Conservation (phyloP, 192 early-diverging fungal genomes). For the Rhizoclosmatium globosum region DNA sequence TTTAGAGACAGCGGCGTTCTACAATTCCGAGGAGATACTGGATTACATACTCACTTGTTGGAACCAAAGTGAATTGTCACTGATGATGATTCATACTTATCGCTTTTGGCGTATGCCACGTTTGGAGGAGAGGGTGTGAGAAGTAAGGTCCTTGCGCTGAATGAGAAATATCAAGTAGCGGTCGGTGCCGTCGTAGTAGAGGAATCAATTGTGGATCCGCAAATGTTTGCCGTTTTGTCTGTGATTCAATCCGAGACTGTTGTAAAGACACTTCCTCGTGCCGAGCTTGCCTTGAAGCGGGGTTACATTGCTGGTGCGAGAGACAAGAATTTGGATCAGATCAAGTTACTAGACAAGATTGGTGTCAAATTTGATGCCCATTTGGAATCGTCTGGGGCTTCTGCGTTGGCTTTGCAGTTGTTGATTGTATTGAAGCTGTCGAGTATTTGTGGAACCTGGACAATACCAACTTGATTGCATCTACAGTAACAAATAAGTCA, state of each 20-base stretch:
- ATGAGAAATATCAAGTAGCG: not conserved
- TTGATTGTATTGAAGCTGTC: not conserved
- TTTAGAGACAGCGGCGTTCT: not conserved
- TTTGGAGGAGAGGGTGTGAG: not conserved
- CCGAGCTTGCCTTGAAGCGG: not conserved
- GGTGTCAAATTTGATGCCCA: not conserved
- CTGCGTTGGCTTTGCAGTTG: not conserved
- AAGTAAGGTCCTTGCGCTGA: not conserved
- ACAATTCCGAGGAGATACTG: not conserved
- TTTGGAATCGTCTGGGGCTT: not conserved
- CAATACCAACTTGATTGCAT: not conserved
- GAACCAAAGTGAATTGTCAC: not conserved
- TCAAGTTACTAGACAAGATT: not conserved
- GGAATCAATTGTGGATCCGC: not conserved
- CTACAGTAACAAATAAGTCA: not conserved
- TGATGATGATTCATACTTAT: not conserved
- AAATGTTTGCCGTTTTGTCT: not conserved
- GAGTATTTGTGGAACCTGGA: not conserved
- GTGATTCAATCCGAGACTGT: not conserved
- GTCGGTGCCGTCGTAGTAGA: not conserved
- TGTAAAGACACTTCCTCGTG: not conserved
- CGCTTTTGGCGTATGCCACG: not conserved
- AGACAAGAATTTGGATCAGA: not conserved
- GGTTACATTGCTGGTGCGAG: not conserved
- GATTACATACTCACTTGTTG: not conserved